Conservation (phyloP, 1,284 basidiomycete species). For the Lentinula novae-zelandiae region DNA sequence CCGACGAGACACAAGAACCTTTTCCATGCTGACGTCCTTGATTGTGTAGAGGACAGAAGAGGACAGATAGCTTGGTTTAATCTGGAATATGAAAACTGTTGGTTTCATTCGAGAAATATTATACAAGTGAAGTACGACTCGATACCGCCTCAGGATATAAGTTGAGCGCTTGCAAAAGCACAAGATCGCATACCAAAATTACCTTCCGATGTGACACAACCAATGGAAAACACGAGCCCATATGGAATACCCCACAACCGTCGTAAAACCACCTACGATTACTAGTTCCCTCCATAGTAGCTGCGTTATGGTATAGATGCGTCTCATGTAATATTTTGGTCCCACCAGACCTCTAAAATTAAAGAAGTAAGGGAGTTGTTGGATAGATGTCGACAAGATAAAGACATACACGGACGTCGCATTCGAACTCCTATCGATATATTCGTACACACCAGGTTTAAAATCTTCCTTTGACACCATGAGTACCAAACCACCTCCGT, state of each 20-base stretch:
- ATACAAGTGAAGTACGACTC: too few relatives aligned
- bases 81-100: too few relatives aligned
- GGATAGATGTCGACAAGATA: neutral
- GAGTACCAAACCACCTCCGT: slow-evolving; percentile 28
- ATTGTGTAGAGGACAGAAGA: too few relatives aligned
- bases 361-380: neutral
- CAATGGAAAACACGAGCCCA: neutral
- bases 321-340: neutral
- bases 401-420: slow-evolving; percentile 16
- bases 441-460: slow-evolving; percentile 28
- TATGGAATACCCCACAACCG: neutral
- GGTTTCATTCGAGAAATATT: too few relatives aligned
- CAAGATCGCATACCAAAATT: neutral
- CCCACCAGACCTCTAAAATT: neutral
- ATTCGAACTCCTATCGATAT: slow-evolving; percentile 23
- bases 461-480: slow-evolving; percentile 25
- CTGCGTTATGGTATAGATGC: neutral
- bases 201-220: neutral
- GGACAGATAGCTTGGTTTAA: too few relatives aligned
- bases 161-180: too few relatives aligned
- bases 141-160: neutral
- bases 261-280: neutral
- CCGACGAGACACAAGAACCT: too few relatives aligned
- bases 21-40: too few relatives aligned
- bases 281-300: slow-evolving; percentile 1